Evolutionary conservation across 345 rosid genomes (phyloP).

Genomic region (Corchorus olitorius): DNA sequence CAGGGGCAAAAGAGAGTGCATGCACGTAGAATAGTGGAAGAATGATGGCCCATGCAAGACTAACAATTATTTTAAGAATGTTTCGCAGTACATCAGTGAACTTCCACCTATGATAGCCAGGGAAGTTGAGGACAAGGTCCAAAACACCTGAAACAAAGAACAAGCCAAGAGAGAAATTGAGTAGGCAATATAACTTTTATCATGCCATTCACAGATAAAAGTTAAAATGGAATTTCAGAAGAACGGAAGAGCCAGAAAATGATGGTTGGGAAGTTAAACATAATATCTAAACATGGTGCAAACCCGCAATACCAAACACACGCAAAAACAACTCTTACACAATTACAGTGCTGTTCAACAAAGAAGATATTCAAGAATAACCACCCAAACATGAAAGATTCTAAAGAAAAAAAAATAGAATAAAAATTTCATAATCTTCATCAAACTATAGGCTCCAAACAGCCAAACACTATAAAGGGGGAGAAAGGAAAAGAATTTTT

Average conservation of each 20-base stretch:
- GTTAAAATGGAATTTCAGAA: not conserved
- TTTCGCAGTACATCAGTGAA: conserved; percentile 77
- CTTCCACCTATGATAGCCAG: conserved; percentile 92
- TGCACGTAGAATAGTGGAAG: conserved; percentile 76
- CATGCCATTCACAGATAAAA: not conserved
- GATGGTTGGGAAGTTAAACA: not conserved
- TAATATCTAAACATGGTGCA: not conserved
- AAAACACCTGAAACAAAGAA: conserved; percentile 59
- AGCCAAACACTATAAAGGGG: not conserved
- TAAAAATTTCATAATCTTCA: not conserved
- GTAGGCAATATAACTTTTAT: not conserved
- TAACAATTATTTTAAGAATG: conserved; percentile 68
- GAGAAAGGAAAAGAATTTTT: not conserved
- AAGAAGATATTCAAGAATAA: conserved; percentile 2
- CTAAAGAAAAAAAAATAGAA: not conserved
- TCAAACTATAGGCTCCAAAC: conserved; percentile 7
- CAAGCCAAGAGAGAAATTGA: conserved; percentile 19
- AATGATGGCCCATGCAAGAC: conserved; percentile 73
- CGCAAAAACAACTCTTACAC: not conserved
- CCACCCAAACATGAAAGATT: not conserved
- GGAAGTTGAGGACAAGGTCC: conserved; percentile 90
- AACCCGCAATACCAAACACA: not conserved
- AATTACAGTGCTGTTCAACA: not conserved
- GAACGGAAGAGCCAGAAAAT: not conserved
- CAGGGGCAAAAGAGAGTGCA: conserved; percentile 53